These are phyloP conservation scores for Geotrichum europaeum DNA, from an alignment of 1,139 yeast genomes.

Conservation along the genomic window DNA sequence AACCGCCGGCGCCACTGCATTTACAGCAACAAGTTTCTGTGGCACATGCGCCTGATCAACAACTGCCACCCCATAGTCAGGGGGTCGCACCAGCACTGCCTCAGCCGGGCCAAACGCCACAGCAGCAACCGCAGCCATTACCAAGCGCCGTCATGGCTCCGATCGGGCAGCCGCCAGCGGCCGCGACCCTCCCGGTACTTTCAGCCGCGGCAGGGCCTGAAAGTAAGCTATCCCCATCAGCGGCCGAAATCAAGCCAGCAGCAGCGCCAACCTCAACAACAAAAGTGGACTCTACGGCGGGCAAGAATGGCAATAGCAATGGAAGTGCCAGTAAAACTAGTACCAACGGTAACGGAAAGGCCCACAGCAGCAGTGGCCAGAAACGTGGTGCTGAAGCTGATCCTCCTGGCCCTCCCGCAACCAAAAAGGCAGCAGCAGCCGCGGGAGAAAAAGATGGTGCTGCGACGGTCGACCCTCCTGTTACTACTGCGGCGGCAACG, in stretches of 20 bases:
- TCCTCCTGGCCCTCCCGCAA: background rate
- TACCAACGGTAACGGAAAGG: constrained; percentile 4
- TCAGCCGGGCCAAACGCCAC: background rate
- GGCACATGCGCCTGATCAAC: background rate
- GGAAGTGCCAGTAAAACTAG: background rate
- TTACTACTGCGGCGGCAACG: background rate
- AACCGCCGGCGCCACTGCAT: background rate
- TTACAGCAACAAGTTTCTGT: background rate
- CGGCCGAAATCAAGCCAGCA: background rate
- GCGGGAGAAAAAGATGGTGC: background rate
- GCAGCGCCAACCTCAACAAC: background rate
- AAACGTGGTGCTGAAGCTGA: background rate
- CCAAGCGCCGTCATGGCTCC: background rate
- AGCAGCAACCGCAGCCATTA: constrained; percentile 1
- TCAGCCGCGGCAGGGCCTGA: background rate
- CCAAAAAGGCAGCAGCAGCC: background rate
- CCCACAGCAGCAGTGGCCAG: background rate
- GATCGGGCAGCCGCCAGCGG: background rate
- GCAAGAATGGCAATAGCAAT: background rate
- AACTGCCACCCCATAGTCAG: background rate
- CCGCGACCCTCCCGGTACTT: background rate
- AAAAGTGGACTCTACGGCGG: background rate
- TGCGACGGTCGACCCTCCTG: background rate
- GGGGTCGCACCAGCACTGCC: background rate
- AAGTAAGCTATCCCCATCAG: background rate